These are phyloP conservation scores for Candida insectalens DNA, from an alignment of 805 yeast species.

Conservation along the genomic window DNA sequence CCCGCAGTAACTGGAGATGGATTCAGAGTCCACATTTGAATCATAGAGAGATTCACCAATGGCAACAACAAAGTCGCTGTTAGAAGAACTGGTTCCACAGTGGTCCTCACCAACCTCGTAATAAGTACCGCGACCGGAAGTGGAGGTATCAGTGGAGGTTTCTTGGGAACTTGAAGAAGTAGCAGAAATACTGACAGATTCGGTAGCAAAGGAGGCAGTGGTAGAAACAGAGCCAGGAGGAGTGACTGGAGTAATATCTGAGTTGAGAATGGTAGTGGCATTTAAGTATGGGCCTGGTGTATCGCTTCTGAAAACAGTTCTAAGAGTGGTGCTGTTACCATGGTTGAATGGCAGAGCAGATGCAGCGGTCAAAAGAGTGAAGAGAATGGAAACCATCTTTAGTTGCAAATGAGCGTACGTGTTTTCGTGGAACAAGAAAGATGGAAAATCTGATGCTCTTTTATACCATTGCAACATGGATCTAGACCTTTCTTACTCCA, in stretches of 20 bases:
- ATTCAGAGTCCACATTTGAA: slow-evolving; percentile 14
- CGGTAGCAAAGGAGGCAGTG: no score
- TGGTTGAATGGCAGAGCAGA: no score
- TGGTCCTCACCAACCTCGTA: slow-evolving; percentile 38
- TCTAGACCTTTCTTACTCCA: no score
- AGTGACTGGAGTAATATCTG: slow-evolving; percentile 1
- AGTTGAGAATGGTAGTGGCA: background rate
- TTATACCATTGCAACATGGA: no score
- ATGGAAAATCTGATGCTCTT: no score
- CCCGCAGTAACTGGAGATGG: slow-evolving; percentile 37
- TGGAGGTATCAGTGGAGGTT: slow-evolving; percentile 3
- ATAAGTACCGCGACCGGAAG: slow-evolving; percentile 40
- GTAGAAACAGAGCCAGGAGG: slow-evolving; percentile 2
- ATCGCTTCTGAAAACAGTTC: background rate
- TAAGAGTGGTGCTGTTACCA: no score
- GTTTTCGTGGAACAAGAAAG: no score
- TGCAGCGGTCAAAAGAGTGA: no score
- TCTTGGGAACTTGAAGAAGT: slow-evolving; percentile 1
- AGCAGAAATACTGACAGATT: slow-evolving; percentile 1
- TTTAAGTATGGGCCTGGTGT: background rate
- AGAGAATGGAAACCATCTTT: no score
- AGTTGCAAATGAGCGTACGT: no score
- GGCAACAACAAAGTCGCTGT: slow-evolving; percentile 38
- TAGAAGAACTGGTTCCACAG: slow-evolving; percentile 35
- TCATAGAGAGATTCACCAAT: slow-evolving; percentile 34